Percentiles rank a stretch among this genome's conserved stretches.
Conservation (phyloP, 2,329 filamentous ascomycete species). For the Raffaelea ambrosiae region DNA sequence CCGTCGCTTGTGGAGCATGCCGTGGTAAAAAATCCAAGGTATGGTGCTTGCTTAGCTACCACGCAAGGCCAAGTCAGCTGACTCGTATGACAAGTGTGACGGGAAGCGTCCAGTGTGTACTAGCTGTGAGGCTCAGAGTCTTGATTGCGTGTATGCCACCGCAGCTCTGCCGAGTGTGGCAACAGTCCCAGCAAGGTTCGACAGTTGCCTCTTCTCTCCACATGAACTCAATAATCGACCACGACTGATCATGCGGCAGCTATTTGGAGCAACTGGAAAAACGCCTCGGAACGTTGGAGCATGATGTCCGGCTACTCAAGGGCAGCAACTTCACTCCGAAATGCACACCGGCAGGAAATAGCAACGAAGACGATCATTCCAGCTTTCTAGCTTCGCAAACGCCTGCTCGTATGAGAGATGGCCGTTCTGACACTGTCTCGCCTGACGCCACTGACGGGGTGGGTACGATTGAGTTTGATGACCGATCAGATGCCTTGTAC, state of each 20-base stretch:
- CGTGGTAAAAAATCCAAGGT: slow-evolving; percentile 3
- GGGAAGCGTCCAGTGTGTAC: neutral
- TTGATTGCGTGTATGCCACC: neutral
- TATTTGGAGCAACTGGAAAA: slow-evolving; percentile 8
- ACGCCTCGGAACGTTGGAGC: neutral
- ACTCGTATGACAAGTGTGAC: neutral
- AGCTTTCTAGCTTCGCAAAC: neutral
- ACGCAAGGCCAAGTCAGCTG: too few relatives aligned
- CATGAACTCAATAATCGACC: too few relatives aligned
- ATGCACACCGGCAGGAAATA: neutral
- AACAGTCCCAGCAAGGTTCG: neutral
- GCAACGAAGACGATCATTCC: neutral
- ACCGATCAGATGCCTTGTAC: slow-evolving; percentile 14
- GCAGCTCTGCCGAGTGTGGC: neutral
- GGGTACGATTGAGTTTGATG: slow-evolving; percentile 15
- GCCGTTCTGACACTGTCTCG: neutral
- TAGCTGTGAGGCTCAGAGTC: neutral
- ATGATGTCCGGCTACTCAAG: neutral
- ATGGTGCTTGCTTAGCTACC: neutral
- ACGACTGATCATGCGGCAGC: neutral
- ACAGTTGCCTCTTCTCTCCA: too few relatives aligned
- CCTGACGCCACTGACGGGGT: slow-evolving; percentile 14
- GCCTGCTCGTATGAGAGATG: neutral
- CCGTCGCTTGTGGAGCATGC: slow-evolving; percentile 1
- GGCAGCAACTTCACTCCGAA: slow-evolving; percentile 2